Percentiles rank a stretch among this genome's conserved stretches.
These are phyloP conservation scores for Beauveria medogensis DNA, from an alignment of 2,329 filamentous ascomycete genomes.

Conservation along the genomic window DNA sequence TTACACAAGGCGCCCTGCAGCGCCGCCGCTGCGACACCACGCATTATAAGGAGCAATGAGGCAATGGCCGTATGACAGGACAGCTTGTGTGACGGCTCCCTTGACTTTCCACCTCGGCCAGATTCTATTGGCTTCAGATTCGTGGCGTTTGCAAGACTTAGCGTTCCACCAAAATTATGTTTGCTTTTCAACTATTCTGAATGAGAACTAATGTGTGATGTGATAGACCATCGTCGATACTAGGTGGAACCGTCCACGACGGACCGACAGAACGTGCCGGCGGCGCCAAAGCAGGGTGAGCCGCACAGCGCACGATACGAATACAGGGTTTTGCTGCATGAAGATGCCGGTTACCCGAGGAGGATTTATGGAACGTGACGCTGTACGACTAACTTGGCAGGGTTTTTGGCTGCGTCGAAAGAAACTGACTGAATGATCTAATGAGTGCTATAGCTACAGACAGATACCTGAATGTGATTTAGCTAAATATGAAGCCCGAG, in stretches of 20 bases:
- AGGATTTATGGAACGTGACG: not conserved
- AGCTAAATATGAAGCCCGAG: not conserved
- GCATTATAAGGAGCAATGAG: not conserved
- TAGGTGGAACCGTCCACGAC: slow-evolving; percentile 9
- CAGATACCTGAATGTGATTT: slow-evolving; percentile 5
- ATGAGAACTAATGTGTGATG: slow-evolving; percentile 13
- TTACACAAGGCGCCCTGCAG: slow-evolving; percentile 21
- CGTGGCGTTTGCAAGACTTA: slow-evolving; percentile 1
- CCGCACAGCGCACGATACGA: not conserved
- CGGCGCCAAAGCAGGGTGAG: not conserved
- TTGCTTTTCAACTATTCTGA: not conserved
- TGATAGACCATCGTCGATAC: slow-evolving; percentile 18
- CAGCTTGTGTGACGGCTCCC: not conserved
- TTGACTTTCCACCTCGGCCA: not conserved
- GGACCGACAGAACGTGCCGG: not conserved
- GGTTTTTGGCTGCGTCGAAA: not conserved
- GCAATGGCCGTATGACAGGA: not conserved
- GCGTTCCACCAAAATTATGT: slow-evolving; percentile 6
- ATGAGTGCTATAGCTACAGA: not conserved
- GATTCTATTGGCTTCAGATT: not conserved
- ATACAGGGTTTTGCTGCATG: not conserved
- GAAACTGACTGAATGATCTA: not conserved
- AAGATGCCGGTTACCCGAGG: slow-evolving; percentile 1
- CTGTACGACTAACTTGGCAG: not conserved
- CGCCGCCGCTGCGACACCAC: not conserved